Evolutionary conservation across 805 yeast species (phyloP), one percentile per base, ranked within the genome.

Genomic region (Priceomyces melissophilus): DNA sequence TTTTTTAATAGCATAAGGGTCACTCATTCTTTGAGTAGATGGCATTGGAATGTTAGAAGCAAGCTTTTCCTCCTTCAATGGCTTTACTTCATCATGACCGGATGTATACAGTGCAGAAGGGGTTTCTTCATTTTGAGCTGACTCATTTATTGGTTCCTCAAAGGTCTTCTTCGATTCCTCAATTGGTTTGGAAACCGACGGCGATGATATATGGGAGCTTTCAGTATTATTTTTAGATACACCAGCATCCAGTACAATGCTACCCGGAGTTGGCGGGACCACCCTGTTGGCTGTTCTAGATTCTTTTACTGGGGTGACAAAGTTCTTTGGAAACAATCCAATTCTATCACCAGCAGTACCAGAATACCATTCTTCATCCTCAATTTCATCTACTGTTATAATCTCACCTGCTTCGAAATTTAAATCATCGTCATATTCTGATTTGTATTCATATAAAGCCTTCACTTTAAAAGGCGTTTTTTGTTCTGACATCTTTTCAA

Each of bases 341-440:
- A 76, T 62, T 34, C 65, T 62, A 4, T 87, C 87, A 26, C 67
- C 65, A 52, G 76, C 84, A 3, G 71, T 65, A 3, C 99, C 99
- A 30, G 76, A 69, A 56, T 78, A 84, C 98, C 98, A 93, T 47
- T 90, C 96, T 5, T 82, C 95, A 60, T 91, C 97, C 50, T 88
- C 96, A 39, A 87, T 71, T 30, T 78, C 79, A 4, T 82, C 79
- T 20, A 91, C 96, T 3, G 80, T 77, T 48, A 91, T 82, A 23
- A 76, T 48, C 58, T 85, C 88, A 14, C 85, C 90, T 3, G 69
- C 77, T 0, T 61, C 59, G 52, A 91, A 90, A 27, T 76, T 70
- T 57, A 91, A 73, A 60, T 91, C 99, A 58, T 93, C 98, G 23
- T 81, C 87, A 47, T 79, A 87, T 5, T 67, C 73, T 10, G 73